Conservation (phyloP, 176 grass and related monocot species). For the Puccinellia tenuiflora region DNA sequence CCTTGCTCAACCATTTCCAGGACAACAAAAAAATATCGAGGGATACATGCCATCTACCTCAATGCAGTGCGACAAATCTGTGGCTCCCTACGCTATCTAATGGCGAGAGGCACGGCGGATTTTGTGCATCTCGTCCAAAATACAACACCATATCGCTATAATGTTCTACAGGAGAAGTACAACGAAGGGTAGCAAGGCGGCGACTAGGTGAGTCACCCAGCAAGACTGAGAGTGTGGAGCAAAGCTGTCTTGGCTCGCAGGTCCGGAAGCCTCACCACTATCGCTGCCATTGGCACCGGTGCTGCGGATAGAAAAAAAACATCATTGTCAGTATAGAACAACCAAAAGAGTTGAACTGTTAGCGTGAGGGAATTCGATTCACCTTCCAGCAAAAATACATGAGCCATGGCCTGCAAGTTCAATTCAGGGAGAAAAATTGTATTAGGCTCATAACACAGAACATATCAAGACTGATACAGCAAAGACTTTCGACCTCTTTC, state of each 20-base stretch:
- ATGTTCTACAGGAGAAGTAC: conserved; percentile 55
- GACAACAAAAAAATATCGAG: neutral
- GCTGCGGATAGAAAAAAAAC: conserved; percentile 41
- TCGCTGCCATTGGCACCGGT: conserved; percentile 37
- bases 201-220: conserved; percentile 16
- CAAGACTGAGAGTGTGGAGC: conserved; percentile 24
- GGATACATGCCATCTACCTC: conserved; percentile 28
- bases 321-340: conserved; percentile 10
- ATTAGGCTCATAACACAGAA: conserved; percentile 8
- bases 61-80: conserved; percentile 6
- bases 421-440: neutral
- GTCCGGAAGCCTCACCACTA: conserved; percentile 55
- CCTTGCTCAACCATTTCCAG: conserved; percentile 15
- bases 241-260: conserved; percentile 43
- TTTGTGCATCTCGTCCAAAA: conserved; percentile 41
- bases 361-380: conserved; percentile 3
- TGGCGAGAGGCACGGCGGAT: conserved; percentile 38
- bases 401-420: conserved; percentile 72
- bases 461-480: neutral
- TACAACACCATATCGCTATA: conserved; percentile 19
- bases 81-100: conserved; percentile 35
- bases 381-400: conserved; percentile 95
- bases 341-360: neutral
- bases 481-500: neutral
- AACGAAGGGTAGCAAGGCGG: conserved; percentile 31